These are phyloP conservation scores for Camelina neglecta DNA, from an alignment of 345 rosid species.

Conservation along the genomic window DNA sequence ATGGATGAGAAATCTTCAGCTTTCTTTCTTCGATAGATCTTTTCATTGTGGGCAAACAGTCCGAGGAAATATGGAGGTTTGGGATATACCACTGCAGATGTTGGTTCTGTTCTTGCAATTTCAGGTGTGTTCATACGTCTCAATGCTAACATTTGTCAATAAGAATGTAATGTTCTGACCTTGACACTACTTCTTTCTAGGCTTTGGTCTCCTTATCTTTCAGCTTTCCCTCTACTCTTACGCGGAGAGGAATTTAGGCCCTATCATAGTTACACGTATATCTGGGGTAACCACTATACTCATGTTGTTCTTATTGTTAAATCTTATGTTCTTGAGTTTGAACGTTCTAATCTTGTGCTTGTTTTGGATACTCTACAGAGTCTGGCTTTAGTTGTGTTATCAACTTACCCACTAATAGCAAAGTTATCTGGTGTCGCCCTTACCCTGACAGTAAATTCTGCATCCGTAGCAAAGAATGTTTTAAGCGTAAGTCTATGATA, in stretches of 20 bases:
- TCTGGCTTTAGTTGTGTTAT: slow-evolving; percentile 58
- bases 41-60: slow-evolving; percentile 91
- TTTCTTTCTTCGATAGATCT: slow-evolving; percentile 53
- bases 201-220: slow-evolving; percentile 78
- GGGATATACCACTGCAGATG: slow-evolving; percentile 62
- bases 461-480: slow-evolving; percentile 67
- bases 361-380: slow-evolving; percentile 49
- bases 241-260: slow-evolving; percentile 71
- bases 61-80: slow-evolving; percentile 75
- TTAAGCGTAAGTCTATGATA: slow-evolving; percentile 59
- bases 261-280: slow-evolving; percentile 56
- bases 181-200: slow-evolving; percentile 45
- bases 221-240: slow-evolving; percentile 70
- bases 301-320: not conserved
- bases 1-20: not conserved
- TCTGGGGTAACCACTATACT: slow-evolving; percentile 59
- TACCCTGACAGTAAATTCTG: slow-evolving; percentile 55
- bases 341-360: slow-evolving; percentile 26
- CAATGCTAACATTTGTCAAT: slow-evolving; percentile 2
- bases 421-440: slow-evolving; percentile 70
- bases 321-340: slow-evolving; percentile 1
- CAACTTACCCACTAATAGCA: slow-evolving; percentile 70
- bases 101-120: slow-evolving; percentile 77
- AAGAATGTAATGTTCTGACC: slow-evolving; percentile 5
- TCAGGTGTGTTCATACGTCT: slow-evolving; percentile 56